A percentile compares a stretch with the other conserved stretches of the same genome.
Evolutionary conservation across 345 rosid species (phyloP).

Genomic region (Boechera divaricarpa): DNA sequence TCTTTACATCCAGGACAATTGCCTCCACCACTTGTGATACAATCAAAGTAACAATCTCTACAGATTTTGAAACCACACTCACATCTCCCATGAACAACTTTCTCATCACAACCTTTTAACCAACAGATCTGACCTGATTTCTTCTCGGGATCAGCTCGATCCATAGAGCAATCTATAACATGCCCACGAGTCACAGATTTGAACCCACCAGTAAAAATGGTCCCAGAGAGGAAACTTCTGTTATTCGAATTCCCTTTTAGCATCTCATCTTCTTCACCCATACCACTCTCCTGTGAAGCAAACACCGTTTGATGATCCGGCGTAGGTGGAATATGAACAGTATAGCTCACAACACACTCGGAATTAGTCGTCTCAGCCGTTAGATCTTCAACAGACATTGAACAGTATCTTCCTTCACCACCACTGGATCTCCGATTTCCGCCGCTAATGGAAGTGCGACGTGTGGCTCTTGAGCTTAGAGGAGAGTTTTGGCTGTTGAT

Average conservation of each 20-base stretch:
- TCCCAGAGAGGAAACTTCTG: slow-evolving; percentile 59
- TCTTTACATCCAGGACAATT: slow-evolving; percentile 83
- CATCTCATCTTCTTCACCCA: slow-evolving; percentile 36
- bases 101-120: slow-evolving; percentile 78
- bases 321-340: slow-evolving; percentile 81
- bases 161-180: slow-evolving; percentile 62
- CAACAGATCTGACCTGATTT: slow-evolving; percentile 57
- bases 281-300: slow-evolving; percentile 58
- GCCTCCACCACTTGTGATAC: slow-evolving; percentile 60
- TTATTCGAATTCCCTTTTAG: slow-evolving; percentile 44
- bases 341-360: slow-evolving; percentile 60
- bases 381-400: slow-evolving; percentile 56
- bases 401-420: slow-evolving; percentile 62
- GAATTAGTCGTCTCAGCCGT: slow-evolving; percentile 51
- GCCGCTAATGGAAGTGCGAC: slow-evolving; percentile 53
- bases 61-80: slow-evolving; percentile 77
- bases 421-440: slow-evolving; percentile 51
- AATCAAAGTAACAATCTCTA: slow-evolving; percentile 69
- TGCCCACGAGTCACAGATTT: slow-evolving; percentile 78
- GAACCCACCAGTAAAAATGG: slow-evolving; percentile 71
- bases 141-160: slow-evolving; percentile 47
- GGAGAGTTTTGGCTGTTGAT: slow-evolving; percentile 70
- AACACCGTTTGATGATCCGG: slow-evolving; percentile 74
- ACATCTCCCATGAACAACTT: slow-evolving; percentile 57
- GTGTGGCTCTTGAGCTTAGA: slow-evolving; percentile 51